Base-by-base conservation (phyloP, 306 rosid genomes). In the Leucaena leucocephala region DNA sequence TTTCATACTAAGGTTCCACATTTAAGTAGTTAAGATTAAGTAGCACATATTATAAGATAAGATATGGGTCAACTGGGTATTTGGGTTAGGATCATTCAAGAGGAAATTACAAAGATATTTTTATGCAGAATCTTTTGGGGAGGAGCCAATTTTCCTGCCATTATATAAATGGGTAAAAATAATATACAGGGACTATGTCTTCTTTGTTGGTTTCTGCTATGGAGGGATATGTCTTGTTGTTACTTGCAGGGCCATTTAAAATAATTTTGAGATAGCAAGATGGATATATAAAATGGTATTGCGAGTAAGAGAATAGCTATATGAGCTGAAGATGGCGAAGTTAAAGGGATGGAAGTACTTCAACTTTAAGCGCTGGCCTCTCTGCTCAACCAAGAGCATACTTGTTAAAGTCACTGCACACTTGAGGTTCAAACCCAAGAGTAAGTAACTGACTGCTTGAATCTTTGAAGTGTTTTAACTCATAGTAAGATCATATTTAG, bases 351-450 rank as follows among this genome's bases (percentile, higher is more conserved):
- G 90, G 91, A 70, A 85, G 36, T 81, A 81, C 84, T 84, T 92
- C 84, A 90, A 81, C 84, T 84, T 92, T 82, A 90, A 84, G 86
- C 83, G 76, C 68, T 75, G 89, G 13, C 59, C 88, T 78, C 64
- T 86, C 75, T 55, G 82, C 84, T 84, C 96, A 81, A 59, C 90
- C 21, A 90, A 81, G 87, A 78, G 72, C 14, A 45, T 86, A 63
- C 82, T 89, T 68, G 78, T 68, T 34, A 88, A 79, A 81, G 22
- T 89, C 52, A 78, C 85, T 84, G 86, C 88, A 55, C 76, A 44
- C 4, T 84, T 88, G 63, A 84, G 84, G 22, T 54, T 72, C 84
- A 88, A 83, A 57, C 48, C 82, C 33, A 79, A 78, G 87, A 91
- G 98, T 90, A 81, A 87, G 81, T 76, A 40, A 27, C 36, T 62